Evolutionary conservation across 495 filamentous ascomycete species (phyloP), one percentile per base, ranked within the genome.

Genomic region (Cercophora newfieldiana): DNA sequence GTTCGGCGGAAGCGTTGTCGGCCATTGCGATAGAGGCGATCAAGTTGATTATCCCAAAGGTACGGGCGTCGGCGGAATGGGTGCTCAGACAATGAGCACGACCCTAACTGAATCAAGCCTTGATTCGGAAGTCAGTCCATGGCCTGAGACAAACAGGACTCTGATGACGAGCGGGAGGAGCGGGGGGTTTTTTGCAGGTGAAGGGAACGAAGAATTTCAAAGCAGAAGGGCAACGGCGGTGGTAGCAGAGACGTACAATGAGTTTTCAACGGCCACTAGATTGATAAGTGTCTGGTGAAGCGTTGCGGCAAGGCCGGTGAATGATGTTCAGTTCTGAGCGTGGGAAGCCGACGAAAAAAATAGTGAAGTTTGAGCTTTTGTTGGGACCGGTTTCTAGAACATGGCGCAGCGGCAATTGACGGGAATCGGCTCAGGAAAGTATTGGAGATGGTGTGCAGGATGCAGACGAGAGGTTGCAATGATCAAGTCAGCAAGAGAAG

Each of bases 1-100:
- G 69, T 51, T 78, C 74, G 68, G 78, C 71, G 44, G 67, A 63
- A 57, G 71, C 76, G 69, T 74, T 70, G 61, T 80, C 75, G 61
- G 66, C 67, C 69, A 75, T 74, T 50, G 66, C 31, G 66, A 51
- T 29, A 50, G 59, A 57, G 49, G 30, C 51, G 63, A 54, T 63
- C 59, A 47, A 62, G 54, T 69, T 55, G 31, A 59, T 63, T 24
- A 37, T 37, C 26, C 63, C 63, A 29, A 26, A 63, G 63, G 31
- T 29, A 12, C 55, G 63, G 37, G 21, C 18, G 53, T 65, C 53
- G 44, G 54, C 53, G 33, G 51, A 24, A 53, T 31, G 19, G 53
- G 25, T 63, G 63, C 63, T 59, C 54, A 29, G 37, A 12, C 12
- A 26, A 37, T 51, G 59, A 66, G 57, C 65, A 50, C 21, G 28